Base-by-base conservation (phyloP, 768 basidiomycete species). In the Collybiopsis luxurians region DNA sequence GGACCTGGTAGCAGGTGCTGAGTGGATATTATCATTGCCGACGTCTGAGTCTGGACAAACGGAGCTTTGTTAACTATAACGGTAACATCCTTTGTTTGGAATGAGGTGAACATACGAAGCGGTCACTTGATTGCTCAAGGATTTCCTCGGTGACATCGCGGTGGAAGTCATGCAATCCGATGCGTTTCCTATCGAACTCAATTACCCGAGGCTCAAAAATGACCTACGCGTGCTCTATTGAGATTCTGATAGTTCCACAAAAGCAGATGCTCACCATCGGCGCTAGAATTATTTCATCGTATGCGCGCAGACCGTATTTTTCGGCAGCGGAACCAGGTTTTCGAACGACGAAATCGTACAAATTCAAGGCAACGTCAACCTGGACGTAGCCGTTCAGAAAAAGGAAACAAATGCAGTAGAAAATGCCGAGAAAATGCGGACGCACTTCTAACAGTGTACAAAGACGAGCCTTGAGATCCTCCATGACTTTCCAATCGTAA, bases 271-370 rank as follows among this genome's bases (percentile, higher is more conserved):
- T 61, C 64, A 95, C 97, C 87, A 96, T 92, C 2, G 96, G 92
- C 0, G 95, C 94, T 30, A 98, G 75, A 58, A 97, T 95, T 51
- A 91, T 87, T 71, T 99, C 97, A 67, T 98, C 96, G 66, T 97
- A 98, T 2, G 92, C 89, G 26, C 94, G 85, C 43, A 97, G 74
- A 26, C 85, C 88, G 67, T 95, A 98, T 67, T 97, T 97, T 68
- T 90, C 83, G 0, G 95, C 88, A 13, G 85, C 74, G 53, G 83
- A 79, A 36, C 84, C 85, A 4, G 94, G 89, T 52, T 82, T 75
- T 36, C 95, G 81, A 13, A 96, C 90, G 21, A 88, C 82, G 63
- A 98, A 95, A 67, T 97, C 94, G 69, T 93, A 95, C 45, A 93
- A 69, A 64, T 94, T 96, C 51, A 93, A 75, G 2, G 90, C 95